Conservation (phyloP, 139 green algal species). For the Closterium sp. region DNA sequence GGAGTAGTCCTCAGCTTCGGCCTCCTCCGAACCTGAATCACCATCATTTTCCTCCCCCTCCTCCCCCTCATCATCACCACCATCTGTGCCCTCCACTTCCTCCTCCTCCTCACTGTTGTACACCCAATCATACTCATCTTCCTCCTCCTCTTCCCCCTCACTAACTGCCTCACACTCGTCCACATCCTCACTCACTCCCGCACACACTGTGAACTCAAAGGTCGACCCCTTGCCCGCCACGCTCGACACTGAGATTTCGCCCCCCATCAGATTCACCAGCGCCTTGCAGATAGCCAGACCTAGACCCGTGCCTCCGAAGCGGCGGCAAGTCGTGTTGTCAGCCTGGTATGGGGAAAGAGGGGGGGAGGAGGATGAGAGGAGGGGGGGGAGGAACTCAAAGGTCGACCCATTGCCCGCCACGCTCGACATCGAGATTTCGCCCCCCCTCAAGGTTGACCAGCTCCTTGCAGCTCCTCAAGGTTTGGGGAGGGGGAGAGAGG, state of each 20-base stretch:
- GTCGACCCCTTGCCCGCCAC: background rate
- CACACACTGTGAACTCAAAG: conserved; percentile 24
- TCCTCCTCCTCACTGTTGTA: background rate
- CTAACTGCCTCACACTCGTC: background rate
- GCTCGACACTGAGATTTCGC: conserved; percentile 30
- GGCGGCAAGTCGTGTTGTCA: no score
- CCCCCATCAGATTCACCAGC: conserved; percentile 29
- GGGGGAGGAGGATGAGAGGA: background rate
- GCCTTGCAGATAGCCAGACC: conserved; percentile 40
- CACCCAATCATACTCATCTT: background rate
- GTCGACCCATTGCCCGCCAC: no score
- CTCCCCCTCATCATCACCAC: background rate
- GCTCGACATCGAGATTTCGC: no score
- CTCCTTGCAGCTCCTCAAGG: conserved; percentile 20
- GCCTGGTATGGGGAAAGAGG: no score
- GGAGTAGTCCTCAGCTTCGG: background rate
- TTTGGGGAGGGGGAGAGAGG: no score
- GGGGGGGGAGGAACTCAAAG: background rate
- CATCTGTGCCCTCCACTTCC: background rate
- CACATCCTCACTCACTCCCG: conserved; percentile 11
- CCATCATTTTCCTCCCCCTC: background rate
- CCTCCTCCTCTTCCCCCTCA: background rate
- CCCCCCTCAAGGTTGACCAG: conserved; percentile 16
- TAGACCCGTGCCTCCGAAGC: background rate
- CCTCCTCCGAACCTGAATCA: background rate